phyloP scores from a whole-genome alignment of 768 basidiomycete genomes.

The Phylloporus sp. region DNA sequence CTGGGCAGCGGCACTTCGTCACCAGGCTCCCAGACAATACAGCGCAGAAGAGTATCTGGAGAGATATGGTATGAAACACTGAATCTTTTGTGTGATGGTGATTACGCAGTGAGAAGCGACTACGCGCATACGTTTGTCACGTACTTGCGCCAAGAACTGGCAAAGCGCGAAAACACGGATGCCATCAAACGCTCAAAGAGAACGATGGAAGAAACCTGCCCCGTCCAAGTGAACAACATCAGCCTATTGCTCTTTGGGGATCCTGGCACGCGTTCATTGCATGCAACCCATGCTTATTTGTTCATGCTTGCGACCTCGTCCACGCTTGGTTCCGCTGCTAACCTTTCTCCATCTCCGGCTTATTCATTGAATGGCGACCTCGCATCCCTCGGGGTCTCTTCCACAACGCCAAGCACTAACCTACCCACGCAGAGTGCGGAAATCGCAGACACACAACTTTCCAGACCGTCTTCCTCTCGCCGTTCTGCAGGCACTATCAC shows the following conservation, averaged over 20 bases:
- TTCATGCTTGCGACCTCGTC: constrained; percentile 75
- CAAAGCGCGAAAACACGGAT: constrained; percentile 47
- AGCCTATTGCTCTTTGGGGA: constrained; percentile 53
- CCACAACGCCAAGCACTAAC: constrained; percentile 32
- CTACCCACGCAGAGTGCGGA: constrained; percentile 19
- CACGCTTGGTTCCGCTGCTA: constrained; percentile 46
- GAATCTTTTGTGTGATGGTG: constrained; percentile 74
- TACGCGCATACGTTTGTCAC: constrained; percentile 70
- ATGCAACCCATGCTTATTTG: constrained; percentile 74
- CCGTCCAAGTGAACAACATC: constrained; percentile 42
- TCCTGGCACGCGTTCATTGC: constrained; percentile 63
- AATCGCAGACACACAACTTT: constrained; percentile 21
- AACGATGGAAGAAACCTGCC: constrained; percentile 44
- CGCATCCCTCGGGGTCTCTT: constrained; percentile 25
- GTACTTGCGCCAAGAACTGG: constrained; percentile 74
- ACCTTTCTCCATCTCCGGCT: constrained; percentile 39
- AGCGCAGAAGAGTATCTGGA: constrained; percentile 64
- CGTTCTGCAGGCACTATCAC: constrained; percentile 46
- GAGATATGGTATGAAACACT: constrained; percentile 92
- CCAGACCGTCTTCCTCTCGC: constrained; percentile 37
- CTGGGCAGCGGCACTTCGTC: constrained; percentile 26
- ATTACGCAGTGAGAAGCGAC: constrained; percentile 72
- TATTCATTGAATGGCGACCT: constrained; percentile 32
- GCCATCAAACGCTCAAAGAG: constrained; percentile 43
- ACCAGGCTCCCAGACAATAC: constrained; percentile 36